Base-by-base conservation (phyloP, 2,329 filamentous ascomycete species). In the Fusarium sp. region DNA sequence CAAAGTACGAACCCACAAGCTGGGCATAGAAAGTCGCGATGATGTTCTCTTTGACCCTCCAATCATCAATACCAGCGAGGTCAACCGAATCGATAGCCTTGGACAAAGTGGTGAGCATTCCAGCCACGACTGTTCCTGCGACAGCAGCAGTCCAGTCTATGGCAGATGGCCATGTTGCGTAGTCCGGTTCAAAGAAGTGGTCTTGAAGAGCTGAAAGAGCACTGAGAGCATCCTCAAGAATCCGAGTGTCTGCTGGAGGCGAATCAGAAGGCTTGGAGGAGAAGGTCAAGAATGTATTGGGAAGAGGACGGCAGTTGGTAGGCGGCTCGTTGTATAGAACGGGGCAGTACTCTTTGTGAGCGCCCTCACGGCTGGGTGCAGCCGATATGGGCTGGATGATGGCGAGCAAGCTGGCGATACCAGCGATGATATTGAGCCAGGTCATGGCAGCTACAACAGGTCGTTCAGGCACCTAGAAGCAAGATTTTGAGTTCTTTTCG, bases 121-220 rank as follows among this genome's bases (percentile, higher is more conserved):
- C 92, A 0, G 93, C 92, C 39, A 97, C 83, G 63, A 95, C 91
- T 0, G 95, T 97, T 47, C 91, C 91, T 75, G 94, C 85, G 14
- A 98, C 94, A 8, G 95, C 95, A 24, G 91, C 92, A 0, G 95
- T 98, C 95, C 95, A 98, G 83, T 98, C 95, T 77, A 97, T 98
- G 36, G 93, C 89, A 3, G 87, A 86, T 1, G 95, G 94, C 94
- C 95, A 98, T 31, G 90, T 94, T 16, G 93, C 95, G 39, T 92
- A 84, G 87, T 93, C 93, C 9, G 92, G 83, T 51, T 91, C 87
- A 79, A 96, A 98, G 82, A 94, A 97, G 31, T 87, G 85, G 58
- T 89, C 86, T 80, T 98, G 95, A 86, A 98, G 90, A 11, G 92
- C 90, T 51, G 90, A 86, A 70, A 98, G 86, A 11, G 93, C 92